Conservation (phyloP, 495 filamentous ascomycete species). For the Cercophora sp. region DNA sequence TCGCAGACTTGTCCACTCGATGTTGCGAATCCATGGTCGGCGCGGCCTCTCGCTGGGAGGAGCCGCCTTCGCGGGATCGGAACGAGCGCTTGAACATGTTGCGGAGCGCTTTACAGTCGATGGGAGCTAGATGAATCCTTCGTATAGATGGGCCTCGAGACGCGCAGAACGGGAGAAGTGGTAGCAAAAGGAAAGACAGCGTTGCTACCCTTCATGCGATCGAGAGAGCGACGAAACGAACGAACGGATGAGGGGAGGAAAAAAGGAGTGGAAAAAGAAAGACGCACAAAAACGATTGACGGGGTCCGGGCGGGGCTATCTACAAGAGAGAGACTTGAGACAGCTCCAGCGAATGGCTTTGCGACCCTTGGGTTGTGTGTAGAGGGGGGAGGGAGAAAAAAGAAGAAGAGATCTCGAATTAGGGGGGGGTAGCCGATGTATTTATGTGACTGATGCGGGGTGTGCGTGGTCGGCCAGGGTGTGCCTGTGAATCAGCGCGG, state of each 20-base stretch:
- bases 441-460: constrained; percentile 35
- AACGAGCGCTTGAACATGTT: constrained; percentile 85
- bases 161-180: constrained; percentile 30
- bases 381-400: constrained; percentile 36
- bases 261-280: constrained; percentile 31
- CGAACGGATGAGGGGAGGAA: constrained; percentile 21
- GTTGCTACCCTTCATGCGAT: constrained; percentile 20
- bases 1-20: constrained; percentile 75
- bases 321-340: constrained; percentile 39
- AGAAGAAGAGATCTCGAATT: constrained; percentile 20
- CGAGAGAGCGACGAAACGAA: constrained; percentile 49
- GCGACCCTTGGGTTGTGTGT: constrained; percentile 52
- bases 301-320: constrained; percentile 47
- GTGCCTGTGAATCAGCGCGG: constrained; percentile 13
- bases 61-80: constrained; percentile 51
- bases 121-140: constrained; percentile 17
- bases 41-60: constrained; percentile 30
- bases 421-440: constrained; percentile 30
- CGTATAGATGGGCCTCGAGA: constrained; percentile 21
- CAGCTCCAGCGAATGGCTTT: constrained; percentile 43
- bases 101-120: constrained; percentile 32
- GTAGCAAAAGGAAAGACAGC: constrained; percentile 26
- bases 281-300: constrained; percentile 50
- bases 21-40: constrained; percentile 40
- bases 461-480: constrained; percentile 10